Percentiles rank a stretch among this genome's conserved stretches.
phyloP scores from a whole-genome alignment of 345 rosid genomes.

The Rhodomyrtus tomentosa region DNA sequence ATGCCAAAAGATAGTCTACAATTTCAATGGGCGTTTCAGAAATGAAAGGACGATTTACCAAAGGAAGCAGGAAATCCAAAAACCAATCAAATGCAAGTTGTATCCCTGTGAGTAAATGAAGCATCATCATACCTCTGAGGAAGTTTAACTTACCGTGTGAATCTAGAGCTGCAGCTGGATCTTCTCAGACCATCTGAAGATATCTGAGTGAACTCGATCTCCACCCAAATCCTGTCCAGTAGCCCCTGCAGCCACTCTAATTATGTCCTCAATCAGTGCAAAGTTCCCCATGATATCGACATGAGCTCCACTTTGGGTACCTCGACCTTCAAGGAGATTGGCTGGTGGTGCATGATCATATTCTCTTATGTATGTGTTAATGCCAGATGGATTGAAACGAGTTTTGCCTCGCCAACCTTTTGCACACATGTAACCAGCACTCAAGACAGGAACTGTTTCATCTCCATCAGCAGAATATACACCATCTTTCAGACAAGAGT shows the following conservation, averaged over 20 bases:
- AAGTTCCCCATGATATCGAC: conserved; percentile 77
- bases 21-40: background rate
- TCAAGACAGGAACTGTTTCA: conserved; percentile 59
- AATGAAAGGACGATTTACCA: background rate
- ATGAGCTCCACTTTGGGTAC: conserved; percentile 70
- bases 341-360: conserved; percentile 62
- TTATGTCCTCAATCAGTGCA: conserved; percentile 57
- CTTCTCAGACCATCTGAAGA: conserved; percentile 51
- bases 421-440: conserved; percentile 67
- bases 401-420: conserved; percentile 76
- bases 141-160: background rate
- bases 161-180: conserved; percentile 37
- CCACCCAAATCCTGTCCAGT: conserved; percentile 50
- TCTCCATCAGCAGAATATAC: conserved; percentile 55
- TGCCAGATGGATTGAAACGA: conserved; percentile 60
- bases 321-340: conserved; percentile 59
- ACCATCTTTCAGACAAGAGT: conserved; percentile 47
- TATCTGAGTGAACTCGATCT: conserved; percentile 44
- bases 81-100: background rate
- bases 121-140: background rate
- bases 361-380: conserved; percentile 39
- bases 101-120: background rate
- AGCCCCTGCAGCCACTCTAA: conserved; percentile 60
- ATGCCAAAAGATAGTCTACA: background rate
- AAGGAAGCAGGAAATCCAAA: background rate